Base-by-base conservation (phyloP, 116 monocot species). In the Iris pallida region DNA sequence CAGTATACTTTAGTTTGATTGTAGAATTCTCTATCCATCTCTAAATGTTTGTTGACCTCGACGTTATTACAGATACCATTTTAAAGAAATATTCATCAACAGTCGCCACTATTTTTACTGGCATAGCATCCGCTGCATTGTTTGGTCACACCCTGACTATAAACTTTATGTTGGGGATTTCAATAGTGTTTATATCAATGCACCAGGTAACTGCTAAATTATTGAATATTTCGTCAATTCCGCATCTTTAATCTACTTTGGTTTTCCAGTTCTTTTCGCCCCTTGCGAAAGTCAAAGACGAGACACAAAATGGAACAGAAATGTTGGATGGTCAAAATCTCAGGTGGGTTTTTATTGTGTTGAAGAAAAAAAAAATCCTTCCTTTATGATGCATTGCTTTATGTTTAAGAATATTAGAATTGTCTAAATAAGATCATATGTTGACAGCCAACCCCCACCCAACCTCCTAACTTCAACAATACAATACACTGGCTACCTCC, bases 141-240 rank as follows among this genome's bases (percentile, higher is more conserved):
- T 97, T 97, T 85, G 93, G 97, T 51, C 97, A 97, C 66, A 79
- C 85, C 49, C 80, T 92, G 70, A 97, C 92, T 6, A 84, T 92
- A 51, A 92, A 97, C 71, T 97, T 97, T 65, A 59, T 97, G 17
- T 65, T 97, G 73, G 97, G 92, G 47, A 97, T 97, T 65, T 92
- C 93, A 12, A 92, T 97, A 64, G 93, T 97, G 52, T 92, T 97
- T 69, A 97, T 97, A 76, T 97, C 97, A 9, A 97, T 97, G 97
- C 97, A 97, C 64, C 97, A 97, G 90, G 97, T 92, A 61, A 71
- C 5, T 48, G 49, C 49, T 8, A 54, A 53, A 67, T 16, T 42
- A 55, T 30, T 2, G 11, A 9, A 51, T 51, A 9, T 51, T 4
- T 51, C 13, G 20, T 65, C 30, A 4, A 10, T 30, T 51, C 49